Evolutionary conservation across 805 yeast species (phyloP).

Genomic region (Blastobotrys robertii): DNA sequence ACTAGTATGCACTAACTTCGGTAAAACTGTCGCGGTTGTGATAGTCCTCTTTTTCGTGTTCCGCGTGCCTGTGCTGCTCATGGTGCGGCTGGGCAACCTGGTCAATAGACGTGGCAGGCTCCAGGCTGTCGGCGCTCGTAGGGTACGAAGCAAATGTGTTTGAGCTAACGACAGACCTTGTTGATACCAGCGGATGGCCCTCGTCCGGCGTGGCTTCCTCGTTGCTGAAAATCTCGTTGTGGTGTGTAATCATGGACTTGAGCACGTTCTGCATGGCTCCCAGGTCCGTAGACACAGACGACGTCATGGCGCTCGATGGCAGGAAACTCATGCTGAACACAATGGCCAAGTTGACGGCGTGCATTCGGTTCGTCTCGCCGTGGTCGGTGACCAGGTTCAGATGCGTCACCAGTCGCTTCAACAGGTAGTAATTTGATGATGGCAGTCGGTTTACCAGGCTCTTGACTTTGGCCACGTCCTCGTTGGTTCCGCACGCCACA

Average conservation of each 20-base stretch:
- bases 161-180: no score
- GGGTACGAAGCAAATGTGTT: no score
- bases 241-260: constrained; percentile 35
- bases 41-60: neutral
- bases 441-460: constrained; percentile 44
- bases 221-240: constrained; percentile 22
- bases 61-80: neutral
- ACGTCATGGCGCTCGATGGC: constrained; percentile 19
- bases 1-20: constrained; percentile 19
- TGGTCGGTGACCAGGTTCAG: constrained; percentile 57
- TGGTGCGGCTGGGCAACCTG: constrained; percentile 2
- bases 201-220: neutral
- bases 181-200: no score
- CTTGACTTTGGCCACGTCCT: constrained; percentile 16
- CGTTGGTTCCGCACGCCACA: constrained; percentile 22
- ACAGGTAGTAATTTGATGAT: constrained; percentile 50
- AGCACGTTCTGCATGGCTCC: constrained; percentile 46
- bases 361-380: constrained; percentile 72
- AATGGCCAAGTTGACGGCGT: constrained; percentile 79
- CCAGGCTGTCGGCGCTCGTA: no score
- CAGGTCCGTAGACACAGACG: constrained; percentile 38
- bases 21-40: constrained; percentile 17
- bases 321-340: constrained; percentile 66
- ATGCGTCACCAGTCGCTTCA: constrained; percentile 61
- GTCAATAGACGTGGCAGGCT: no score